Evolutionary conservation across 345 rosid species (phyloP), one percentile per base, ranked within the genome.

Genomic region (Populus davidiana): DNA sequence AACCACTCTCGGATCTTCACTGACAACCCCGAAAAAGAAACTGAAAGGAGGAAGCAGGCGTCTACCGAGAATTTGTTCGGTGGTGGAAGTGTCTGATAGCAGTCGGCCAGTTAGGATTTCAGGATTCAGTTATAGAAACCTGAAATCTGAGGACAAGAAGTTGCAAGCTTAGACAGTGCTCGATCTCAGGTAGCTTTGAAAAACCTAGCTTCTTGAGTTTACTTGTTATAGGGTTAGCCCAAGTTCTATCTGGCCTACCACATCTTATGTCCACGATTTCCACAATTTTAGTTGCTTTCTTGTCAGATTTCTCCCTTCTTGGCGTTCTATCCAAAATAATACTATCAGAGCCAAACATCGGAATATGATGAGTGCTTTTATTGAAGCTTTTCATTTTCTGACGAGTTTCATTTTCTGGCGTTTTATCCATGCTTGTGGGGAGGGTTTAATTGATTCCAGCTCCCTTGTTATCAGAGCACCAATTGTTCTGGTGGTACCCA

Each of bases 191-290:
- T 72, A 96, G 93, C 85, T 92, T 96, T 36, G 99, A 93, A 90
- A 93, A 96, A 70, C 98, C 90, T 71, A 93, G 97, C 86, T 96
- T 96, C 89, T 87, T 96, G 83, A 96, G 94, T 76, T 88, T 88
- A 74, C 80, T 91, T 17, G 96, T 87, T 76, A 92, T 78, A 10
- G 98, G 96, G 77, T 80, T 85, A 49, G 92, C 84, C 99, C 99
- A 90, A 67, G 92, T 90, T 87, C 87, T 88, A 76, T 92, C 91
- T 8, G 90, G 88, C 77, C 85, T 87, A 54, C 99, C 93, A 38
- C 99, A 96, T 83, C 85, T 91, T 82, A 96, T 86, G 81, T 96
- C 97, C 67, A 93, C 99, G 52, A 93, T 86, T 65, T 93, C 98
- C 72, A 90, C 98, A 75, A 92, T 87, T 73, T 87, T 89, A 78